Base-by-base conservation (phyloP, 768 basidiomycete species). In the Trichaptum fuscoviolaceum region DNA sequence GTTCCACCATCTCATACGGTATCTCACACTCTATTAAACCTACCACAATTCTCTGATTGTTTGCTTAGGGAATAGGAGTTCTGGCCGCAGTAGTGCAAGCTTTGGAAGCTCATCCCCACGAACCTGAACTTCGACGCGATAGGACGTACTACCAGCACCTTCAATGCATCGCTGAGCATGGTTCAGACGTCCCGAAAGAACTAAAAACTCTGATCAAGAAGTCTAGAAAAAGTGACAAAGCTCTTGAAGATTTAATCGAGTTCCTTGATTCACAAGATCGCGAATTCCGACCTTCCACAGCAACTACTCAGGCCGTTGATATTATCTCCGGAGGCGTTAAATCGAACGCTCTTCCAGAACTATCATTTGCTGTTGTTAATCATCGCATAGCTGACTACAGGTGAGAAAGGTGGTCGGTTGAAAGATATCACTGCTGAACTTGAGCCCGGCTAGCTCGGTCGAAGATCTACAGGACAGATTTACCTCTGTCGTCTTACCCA, bases 1-100 rank as follows among this genome's bases (percentile, higher is more conserved):
- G 76, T 79, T 1, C 86, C 86, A 8, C 83, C 82, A 7, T 65
- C 72, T 20, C 85, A 87, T 70, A 87, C 87, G 5, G 83, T 78
- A 74, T 68, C 76, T 69, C 26, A 27, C 59, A 61, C 30, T 18
- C 34, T 2, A 58, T 0, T 24, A 2, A 7, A 26, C 35, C 34
- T 35, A 24, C 35, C 30, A 17, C 42, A n/a, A 3, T 61, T 9
- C 1, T 25, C 59, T 61, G 59, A 61, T 9, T 23, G 12, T 61
- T 6, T 15, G 20, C 20, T 3, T 8, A 82, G 81, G 71, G 70
- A n/a, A 85, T 88, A 68, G 85, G 85, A 35, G 81, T 85, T 68
- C 80, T 87, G 63, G 76, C 85, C 1, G 66, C 76, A 8, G 69
- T 85, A n/a, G 74, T 87, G 62, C 78, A 79, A 0, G 77, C 79